These are phyloP conservation scores for Boletales sp. DNA, from an alignment of 768 basidiomycete species.

Conservation along the genomic window DNA sequence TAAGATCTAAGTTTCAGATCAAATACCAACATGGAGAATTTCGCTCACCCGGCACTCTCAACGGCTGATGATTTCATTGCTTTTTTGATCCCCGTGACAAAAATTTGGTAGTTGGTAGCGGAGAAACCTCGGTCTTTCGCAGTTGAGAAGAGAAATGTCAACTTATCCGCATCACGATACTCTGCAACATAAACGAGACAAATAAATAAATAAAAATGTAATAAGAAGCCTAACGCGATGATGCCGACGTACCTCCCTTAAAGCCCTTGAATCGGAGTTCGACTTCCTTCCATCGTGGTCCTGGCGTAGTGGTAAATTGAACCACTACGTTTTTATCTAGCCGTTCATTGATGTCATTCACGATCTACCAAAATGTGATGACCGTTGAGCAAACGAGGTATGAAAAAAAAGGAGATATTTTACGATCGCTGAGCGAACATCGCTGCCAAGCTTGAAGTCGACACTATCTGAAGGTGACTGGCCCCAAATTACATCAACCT, in stretches of 20 bases:
- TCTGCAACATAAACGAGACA: slow-evolving; percentile 13
- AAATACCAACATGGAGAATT: background rate
- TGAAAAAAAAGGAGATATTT: background rate
- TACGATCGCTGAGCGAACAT: slow-evolving; percentile 14
- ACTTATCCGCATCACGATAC: background rate
- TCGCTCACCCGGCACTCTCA: slow-evolving; percentile 15
- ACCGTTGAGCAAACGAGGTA: background rate
- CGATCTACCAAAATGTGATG: slow-evolving; percentile 17
- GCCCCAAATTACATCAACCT: slow-evolving; percentile 9
- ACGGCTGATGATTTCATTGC: background rate
- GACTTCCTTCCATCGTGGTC: slow-evolving; percentile 2
- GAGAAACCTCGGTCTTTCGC: slow-evolving; percentile 13
- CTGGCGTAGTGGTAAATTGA: slow-evolving; percentile 11
- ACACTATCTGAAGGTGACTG: slow-evolving; percentile 9
- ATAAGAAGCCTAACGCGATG: background rate
- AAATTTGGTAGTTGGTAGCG: slow-evolving; percentile 19
- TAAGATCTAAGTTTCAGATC: background rate
- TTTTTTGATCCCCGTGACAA: slow-evolving; percentile 13
- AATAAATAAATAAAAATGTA: background rate
- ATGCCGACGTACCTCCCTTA: slow-evolving; percentile 21
- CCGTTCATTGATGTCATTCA: slow-evolving; percentile 8
- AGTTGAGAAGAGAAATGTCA: slow-evolving; percentile 25
- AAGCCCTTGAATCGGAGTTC: slow-evolving; percentile 20
- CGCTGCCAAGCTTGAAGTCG: slow-evolving; percentile 17
- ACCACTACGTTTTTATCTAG: slow-evolving; percentile 21